Evolutionary conservation across 2,329 filamentous ascomycete genomes (phyloP), one percentile per base, ranked within the genome.

Genomic region (Epichloe amarillans): DNA sequence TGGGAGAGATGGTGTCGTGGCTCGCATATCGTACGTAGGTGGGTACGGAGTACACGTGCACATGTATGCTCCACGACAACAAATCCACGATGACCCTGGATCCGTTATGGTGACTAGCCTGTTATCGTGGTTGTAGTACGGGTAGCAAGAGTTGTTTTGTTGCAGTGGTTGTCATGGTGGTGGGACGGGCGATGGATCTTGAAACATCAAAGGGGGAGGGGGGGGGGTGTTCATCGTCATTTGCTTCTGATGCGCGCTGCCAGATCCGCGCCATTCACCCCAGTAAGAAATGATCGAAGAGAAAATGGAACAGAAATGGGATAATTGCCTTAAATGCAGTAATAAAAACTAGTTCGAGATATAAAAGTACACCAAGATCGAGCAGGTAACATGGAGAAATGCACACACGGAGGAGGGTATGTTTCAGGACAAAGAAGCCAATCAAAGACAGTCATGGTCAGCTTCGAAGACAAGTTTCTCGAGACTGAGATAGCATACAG

Each of bases 141-240:
- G 23, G 23, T 26, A 26, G 26, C 7, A 26, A 26, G 7, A 26
- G 2, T 47, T 23, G 19, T 19, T 30, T 17, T 47, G 36, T 40
- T n/a, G 36, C 37, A 21, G n/a, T 11, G 3, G 47, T 26, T 19
- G 17, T 40, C 7, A n/a, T 47, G 14, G 30, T 37, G 12, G 47
- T 50, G 33, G 47, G 40, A 50, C 47, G 7, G 33, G 47, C 19
- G 51, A 45, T 23, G 51, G 46, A 52, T 19, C 47, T 50, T 54
- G 55, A 56, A 55, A 55, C 55, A 52, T 47, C 43, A 39, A 49
- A 7, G 50, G 50, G 21, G 21, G 4, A 17, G 17, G 21, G 21
- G 21, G 21, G 52, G 17, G 2, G 19, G 8, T 30, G 15, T 12
- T 44, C 41, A 26, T 23, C 46, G 7, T 19, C 30, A 44, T 44